Base-by-base conservation (phyloP, 2,329 filamentous ascomycete genomes). In the Trichoderma koningii region DNA sequence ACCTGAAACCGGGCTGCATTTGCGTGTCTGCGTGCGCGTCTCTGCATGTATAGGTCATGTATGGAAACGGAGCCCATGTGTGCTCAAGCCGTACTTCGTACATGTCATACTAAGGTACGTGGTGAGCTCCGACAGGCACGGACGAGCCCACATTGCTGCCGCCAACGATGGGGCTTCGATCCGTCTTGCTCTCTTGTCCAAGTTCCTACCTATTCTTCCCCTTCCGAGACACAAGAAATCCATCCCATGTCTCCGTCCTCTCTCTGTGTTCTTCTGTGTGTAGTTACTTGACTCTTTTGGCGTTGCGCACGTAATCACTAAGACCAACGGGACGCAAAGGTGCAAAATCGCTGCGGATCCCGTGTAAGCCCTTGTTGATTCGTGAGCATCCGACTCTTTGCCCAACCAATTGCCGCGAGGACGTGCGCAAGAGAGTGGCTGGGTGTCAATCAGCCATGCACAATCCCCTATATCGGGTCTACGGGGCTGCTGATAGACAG, bases 291-390 rank as follows among this genome's bases (percentile, higher is more conserved):
- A 7, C 34, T 21, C 30, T 45, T 34, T 10, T 62, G 38, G 59
- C 59, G 51, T 14, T 53, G 59, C 59, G 59, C 59, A 62, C 59
- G 59, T 62, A 62, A 62, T 62, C 59, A 62, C 59, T 62, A 62
- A 30, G 30, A 28, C 48, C n/a, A n/a, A 30, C n/a, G 34, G 34
- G 34, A 38, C 34, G 14, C 34, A 38, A 38, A 38, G 34, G 34
- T 14, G 34, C 34, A 38, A 14, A 38, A 3, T 45, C 48, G 21
- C 19, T 34, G 50, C 50, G 47, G 56, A 59, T 21, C 42, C 19
- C 19, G 17, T 26, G 59, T 62, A 62, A 62, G 59, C 59, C 59
- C 59, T 62, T 62, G 59, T 38, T 38, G 34, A 14, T 12, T 38
- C 34, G 10, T 48, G 52, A 34, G 48, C 34, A 44, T n/a, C 12